phyloP scores from a whole-genome alignment of 305 asterid species.

The Solanum hybrid region DNA sequence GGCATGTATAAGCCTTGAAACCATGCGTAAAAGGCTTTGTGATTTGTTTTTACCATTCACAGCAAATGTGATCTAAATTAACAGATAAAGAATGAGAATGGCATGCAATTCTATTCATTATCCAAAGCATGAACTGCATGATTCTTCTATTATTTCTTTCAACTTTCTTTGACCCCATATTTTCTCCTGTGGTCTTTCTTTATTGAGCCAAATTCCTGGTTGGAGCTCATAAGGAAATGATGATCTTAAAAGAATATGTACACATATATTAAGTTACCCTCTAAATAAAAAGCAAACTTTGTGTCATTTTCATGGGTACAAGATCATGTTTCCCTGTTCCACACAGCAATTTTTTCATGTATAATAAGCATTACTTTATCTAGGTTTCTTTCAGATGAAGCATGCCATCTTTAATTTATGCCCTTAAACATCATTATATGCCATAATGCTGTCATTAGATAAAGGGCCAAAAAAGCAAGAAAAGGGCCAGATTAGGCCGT shows the following conservation, averaged over 20 bases:
- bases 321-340: constrained; percentile 4
- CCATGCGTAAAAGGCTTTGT: background rate
- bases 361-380: background rate
- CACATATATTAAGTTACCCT: constrained; percentile 1
- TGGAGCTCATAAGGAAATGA: background rate
- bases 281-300: background rate
- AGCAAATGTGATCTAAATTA: background rate
- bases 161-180: background rate
- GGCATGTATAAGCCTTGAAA: background rate
- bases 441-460: background rate
- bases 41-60: background rate
- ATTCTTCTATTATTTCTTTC: background rate
- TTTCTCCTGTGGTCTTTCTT: background rate
- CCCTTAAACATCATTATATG: background rate
- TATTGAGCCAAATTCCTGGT: background rate
- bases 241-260: background rate
- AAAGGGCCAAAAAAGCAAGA: background rate
- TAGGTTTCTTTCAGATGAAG: constrained; percentile 6
- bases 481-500: background rate
- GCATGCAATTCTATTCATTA: background rate
- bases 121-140: constrained; percentile 1
- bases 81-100: background rate
- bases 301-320: constrained; percentile 1
- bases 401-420: background rate
- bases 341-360: background rate